Evolutionary conservation across 345 rosid species (phyloP), one percentile per base, ranked within the genome.

Genomic region (Arabidopsis arenosa): DNA sequence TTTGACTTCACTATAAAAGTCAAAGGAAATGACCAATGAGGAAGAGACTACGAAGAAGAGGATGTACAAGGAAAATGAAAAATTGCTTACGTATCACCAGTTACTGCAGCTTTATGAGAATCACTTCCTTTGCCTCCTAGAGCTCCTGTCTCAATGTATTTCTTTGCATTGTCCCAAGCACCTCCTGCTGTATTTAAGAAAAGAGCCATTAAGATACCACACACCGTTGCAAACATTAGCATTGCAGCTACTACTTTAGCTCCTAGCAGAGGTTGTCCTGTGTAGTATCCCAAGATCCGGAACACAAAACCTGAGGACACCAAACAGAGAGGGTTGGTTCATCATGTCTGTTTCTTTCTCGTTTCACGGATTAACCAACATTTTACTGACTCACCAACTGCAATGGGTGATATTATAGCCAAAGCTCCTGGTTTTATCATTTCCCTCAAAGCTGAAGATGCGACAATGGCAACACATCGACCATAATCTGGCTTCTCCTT

Each of bases 161-260:
- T 95, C 88, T 92, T 95, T 0, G 97, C 97, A 73, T 95, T 92
- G 84, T 92, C 99, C 99, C 99, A 92, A 36, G 99, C 99, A 73
- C 97, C 99, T 23, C 99, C 99, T 1, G 99, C 86, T 39, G 99
- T 95, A 81, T 95, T 95, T 17, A 95, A 86, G 86, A 95, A 95
- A 55, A 90, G 97, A 35, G 99, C 97, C 99, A 95, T 95, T 37
- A 95, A 94, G 75, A 92, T 95, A 70, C 99, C 97, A 72, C 91
- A 84, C n/a, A 92, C 97, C 3, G 99, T 95, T 53, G 93, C 99
- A 72, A 95, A 95, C 97, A 95, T 90, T 75, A 90, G 83, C 86
- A 92, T 67, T n/a, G 98, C 53, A 78, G 97, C 97, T 80, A 90
- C 99, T 44, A 90, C 97, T 87, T 92, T 92, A 41, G 97, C 97